Evolutionary conservation across 2,329 filamentous ascomycete genomes (phyloP).

Genomic region (Cladosporium colombiae): DNA sequence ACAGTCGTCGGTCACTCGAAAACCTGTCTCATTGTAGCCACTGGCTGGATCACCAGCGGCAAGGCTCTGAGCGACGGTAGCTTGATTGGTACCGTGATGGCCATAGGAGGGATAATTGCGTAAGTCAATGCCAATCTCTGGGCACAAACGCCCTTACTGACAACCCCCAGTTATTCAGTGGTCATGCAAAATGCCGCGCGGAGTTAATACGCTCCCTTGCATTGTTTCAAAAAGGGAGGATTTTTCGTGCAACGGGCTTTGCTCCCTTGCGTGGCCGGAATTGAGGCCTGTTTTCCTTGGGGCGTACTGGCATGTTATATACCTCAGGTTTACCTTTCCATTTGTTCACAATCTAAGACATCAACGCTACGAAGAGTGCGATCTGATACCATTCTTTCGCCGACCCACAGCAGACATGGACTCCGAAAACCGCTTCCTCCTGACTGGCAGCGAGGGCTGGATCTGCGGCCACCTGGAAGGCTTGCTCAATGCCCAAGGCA

Average conservation of each 20-base stretch:
- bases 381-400: neutral
- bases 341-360: constrained; percentile 1
- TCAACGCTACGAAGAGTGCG: neutral
- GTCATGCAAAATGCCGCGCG: constrained; percentile 18
- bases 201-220: constrained; percentile 5
- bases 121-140: constrained; percentile 25
- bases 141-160: constrained; percentile 6
- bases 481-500: constrained; percentile 60
- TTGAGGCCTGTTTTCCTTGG: neutral
- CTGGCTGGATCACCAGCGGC: constrained; percentile 35
- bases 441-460: constrained; percentile 67
- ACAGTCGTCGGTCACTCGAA: constrained; percentile 41
- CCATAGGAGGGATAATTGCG: constrained; percentile 36
- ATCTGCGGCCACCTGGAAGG: constrained; percentile 62
- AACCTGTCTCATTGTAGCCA: constrained; percentile 36
- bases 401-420: neutral
- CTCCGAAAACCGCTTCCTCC: constrained; percentile 51
- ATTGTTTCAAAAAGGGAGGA: neutral
- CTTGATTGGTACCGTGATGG: constrained; percentile 34
- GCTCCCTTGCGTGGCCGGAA: neutral
- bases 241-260: constrained; percentile 4
- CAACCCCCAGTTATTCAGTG: constrained; percentile 15
- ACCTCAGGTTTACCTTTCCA: neutral
- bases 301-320: constrained; percentile 1
- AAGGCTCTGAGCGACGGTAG: constrained; percentile 32